phyloP scores from a whole-genome alignment of 2,329 filamentous ascomycete genomes.

The Fusarium sp. region DNA sequence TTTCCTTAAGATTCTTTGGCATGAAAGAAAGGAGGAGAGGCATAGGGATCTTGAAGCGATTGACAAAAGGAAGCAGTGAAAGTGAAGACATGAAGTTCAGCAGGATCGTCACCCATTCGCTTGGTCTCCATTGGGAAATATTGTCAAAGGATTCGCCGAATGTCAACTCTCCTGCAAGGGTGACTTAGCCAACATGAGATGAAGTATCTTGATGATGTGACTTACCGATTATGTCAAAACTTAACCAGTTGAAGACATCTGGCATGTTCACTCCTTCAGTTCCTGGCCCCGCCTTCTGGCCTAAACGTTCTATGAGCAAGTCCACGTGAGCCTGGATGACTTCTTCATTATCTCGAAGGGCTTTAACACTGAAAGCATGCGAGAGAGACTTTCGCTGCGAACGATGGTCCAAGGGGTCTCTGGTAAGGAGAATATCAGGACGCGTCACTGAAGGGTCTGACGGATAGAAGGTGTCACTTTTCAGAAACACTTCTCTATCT shows the following conservation, averaged over 20 bases:
- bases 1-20: conserved; percentile 5
- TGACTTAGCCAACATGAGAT: rapidly evolving
- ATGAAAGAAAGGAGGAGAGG: conserved; percentile 1
- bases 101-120: conserved; percentile 19
- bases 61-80: conserved; percentile 1
- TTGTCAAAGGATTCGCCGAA: conserved; percentile 36
- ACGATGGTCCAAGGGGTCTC: conserved; percentile 20
- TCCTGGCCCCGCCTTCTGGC: background rate
- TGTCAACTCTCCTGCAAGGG: conserved; percentile 7
- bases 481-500: conserved; percentile 13
- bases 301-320: conserved; percentile 11
- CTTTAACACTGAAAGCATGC: conserved; percentile 23
- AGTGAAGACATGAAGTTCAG: conserved; percentile 1
- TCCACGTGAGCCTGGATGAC: conserved; percentile 4
- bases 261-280: conserved; percentile 7
- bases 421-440: conserved; percentile 13
- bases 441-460: background rate
- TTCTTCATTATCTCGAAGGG: conserved; percentile 19
- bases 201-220: rapidly evolving
- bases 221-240: conserved; percentile 36
- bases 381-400: conserved; percentile 25
- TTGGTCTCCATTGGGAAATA: conserved; percentile 4
- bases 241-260: conserved; percentile 25
- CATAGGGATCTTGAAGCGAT: conserved; percentile 14
- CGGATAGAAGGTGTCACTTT: conserved; percentile 23